Conservation (phyloP, 768 basidiomycete genomes). For the Mycena indigotica region DNA sequence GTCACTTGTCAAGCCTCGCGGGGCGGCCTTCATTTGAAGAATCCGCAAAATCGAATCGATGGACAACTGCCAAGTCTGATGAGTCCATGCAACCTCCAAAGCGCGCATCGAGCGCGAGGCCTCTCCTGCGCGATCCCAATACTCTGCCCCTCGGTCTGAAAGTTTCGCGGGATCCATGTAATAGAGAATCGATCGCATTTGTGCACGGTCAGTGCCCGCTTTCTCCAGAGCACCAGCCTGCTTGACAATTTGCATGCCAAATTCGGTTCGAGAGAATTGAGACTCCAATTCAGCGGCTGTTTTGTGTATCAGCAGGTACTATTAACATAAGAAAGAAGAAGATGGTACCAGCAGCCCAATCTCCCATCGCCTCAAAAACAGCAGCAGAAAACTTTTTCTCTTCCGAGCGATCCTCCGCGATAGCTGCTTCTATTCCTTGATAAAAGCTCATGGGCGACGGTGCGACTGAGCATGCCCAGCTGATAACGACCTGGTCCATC, state of each 20-base stretch:
- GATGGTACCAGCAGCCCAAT: constrained; percentile 9
- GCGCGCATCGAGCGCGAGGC: constrained; percentile 7
- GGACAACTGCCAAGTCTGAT: background rate
- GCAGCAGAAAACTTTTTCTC: constrained; percentile 9
- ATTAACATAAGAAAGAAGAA: background rate
- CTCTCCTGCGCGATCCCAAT: constrained; percentile 7
- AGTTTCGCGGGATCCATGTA: constrained; percentile 18
- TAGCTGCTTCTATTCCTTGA: background rate
- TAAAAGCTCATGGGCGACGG: background rate
- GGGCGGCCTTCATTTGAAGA: background rate
- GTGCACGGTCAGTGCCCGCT: background rate
- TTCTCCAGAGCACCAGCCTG: constrained; percentile 1
- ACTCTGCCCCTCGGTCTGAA: background rate
- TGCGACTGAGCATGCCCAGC: background rate
- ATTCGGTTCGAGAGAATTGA: constrained; percentile 5
- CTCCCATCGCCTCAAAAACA: constrained; percentile 15
- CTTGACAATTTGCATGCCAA: constrained; percentile 3
- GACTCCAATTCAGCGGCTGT: constrained; percentile 9
- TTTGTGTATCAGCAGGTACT: background rate
- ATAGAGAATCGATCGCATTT: constrained; percentile 6
- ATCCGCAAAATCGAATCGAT: background rate
- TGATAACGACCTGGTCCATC: background rate
- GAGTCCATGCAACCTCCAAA: background rate
- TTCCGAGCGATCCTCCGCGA: background rate
- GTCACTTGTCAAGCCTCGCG: background rate